Base-by-base conservation (phyloP, 345 rosid genomes). In the rapeseed (Brassica napus) region DNA sequence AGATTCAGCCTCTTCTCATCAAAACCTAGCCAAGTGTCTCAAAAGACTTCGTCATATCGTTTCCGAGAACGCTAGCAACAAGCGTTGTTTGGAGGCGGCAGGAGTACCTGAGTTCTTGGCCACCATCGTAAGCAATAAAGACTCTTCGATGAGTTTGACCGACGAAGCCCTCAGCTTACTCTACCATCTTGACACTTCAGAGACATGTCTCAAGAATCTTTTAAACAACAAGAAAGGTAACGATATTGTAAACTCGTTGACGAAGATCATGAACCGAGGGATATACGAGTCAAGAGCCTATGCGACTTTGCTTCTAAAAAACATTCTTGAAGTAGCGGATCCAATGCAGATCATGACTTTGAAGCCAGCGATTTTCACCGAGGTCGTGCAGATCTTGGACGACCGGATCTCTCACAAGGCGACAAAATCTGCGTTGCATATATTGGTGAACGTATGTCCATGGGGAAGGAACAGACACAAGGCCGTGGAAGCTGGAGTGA, bases 401-500 rank as follows among this genome's bases (percentile, higher is more conserved):
- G 93, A 90, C 47, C 85, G 82, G 28, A 87, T 90, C 62, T 89
- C 96, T 0, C 83, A 69, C 1, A 88, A 89, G 69, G 89, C 93
- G 2, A 77, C 93, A 3, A 94, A 87, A 82, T 83, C 92, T 0
- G 85, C 88, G 10, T 76, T 94, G 70, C 83, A 86, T 42, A 78
- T 87, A 30, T 77, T 94, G 30, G 73, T 86, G 54, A 80, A 57
- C 16, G 6, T 83, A 6, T 84, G 87, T 76, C 88, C 92, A 23
- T 85, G 88, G 89, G 93, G 96, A 65, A 86, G 93, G 68, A 94
- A 94, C 88, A 77, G 90, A 73, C 62, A 87, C 72, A 90, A 86
- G 75, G 90, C 87, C 1, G 92, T 88, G 2, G 86, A 88, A 55
- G 89, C 92, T 14, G 86, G 92, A 0, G 84, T 85, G 0, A 87